A percentile compares a stretch with the other conserved stretches of the same genome.
Evolutionary conservation across 164 flowering plant genomes (phyloP).

Genomic region (Vitis rupestris): DNA sequence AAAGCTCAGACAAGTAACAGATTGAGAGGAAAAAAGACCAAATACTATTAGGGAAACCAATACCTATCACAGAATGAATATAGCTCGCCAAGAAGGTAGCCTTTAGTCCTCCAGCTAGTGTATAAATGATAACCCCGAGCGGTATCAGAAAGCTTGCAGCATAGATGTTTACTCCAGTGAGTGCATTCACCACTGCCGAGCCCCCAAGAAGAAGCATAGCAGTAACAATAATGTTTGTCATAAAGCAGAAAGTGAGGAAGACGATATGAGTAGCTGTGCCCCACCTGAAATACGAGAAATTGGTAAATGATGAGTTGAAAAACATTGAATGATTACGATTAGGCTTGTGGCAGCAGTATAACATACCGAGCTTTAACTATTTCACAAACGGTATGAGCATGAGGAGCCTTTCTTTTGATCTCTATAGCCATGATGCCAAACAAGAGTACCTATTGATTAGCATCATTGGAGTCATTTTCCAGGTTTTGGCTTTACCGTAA

Average conservation of each 20-base stretch:
- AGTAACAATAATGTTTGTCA: slow-evolving; percentile 91
- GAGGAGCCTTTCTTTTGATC: slow-evolving; percentile 95
- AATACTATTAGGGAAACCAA: background rate
- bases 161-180: slow-evolving; percentile 89
- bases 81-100: slow-evolving; percentile 98
- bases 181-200: slow-evolving; percentile 96
- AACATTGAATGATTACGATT: too few species aligned
- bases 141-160: slow-evolving; percentile 98
- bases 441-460: slow-evolving; percentile 62
- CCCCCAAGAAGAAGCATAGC: slow-evolving; percentile 99
- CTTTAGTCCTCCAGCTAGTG: slow-evolving; percentile 92
- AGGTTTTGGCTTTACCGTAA: background rate
- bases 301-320: background rate
- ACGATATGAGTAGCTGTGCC: slow-evolving; percentile 85
- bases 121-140: slow-evolving; percentile 87
- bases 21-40: background rate
- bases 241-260: slow-evolving; percentile 78
- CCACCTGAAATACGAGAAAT: slow-evolving; percentile 46
- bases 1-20: background rate
- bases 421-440: slow-evolving; percentile 96
- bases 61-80: slow-evolving; percentile 93
- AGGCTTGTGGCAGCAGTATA: too few species aligned
- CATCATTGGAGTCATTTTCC: background rate
- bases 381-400: slow-evolving; percentile 95
- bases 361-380: slow-evolving; percentile 86